Evolutionary conservation across 2,329 filamentous ascomycete genomes (phyloP), one percentile per base, ranked within the genome.

Genomic region (Orbilia javanica): DNA sequence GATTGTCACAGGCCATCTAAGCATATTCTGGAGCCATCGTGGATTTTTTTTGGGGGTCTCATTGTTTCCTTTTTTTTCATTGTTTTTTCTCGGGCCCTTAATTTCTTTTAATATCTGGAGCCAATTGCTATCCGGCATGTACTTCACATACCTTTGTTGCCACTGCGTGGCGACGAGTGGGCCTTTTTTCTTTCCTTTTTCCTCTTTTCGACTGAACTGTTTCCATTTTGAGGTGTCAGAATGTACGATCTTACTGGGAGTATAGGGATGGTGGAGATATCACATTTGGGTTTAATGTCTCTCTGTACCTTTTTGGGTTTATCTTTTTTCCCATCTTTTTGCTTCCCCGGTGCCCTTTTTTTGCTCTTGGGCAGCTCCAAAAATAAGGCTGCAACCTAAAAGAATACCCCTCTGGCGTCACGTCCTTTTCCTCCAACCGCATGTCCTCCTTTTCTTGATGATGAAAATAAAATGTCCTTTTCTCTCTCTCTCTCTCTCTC

Each of bases 251-350:
- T 71, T 60, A 39, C 50, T 42, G 62, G 55, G 63, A 53, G 50
- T 39, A 48, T 31, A 55, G 62, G 52, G 57, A 69, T 48, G 72
- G 46, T 76, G 72, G 64, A 55, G 62, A 69, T 42, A 36, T 52
- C 70, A 60, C 66, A 77, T 71, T 71, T 53, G 73, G 70, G 69
- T 77, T 77, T 77, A 77, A 77, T 77, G 66, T 66, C 60, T 52
- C 57, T 55, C 29, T 42, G 31, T 34, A 48, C 29, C 46, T 69
- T 64, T n/a, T 69, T 20, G 36, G 20, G 31, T 71, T 48, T 44
- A 46, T 65, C 44, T 46, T 18, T 64, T 39, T 44, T 63, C 63
- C 39, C 42, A 20, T 67, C 29, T 52, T 55, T 29, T 57, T 66
- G 27, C 25, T 52, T 57, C 34, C 53, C 42, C 71, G 34, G 20